phyloP scores from a whole-genome alignment of 2,329 filamentous ascomycete species.

The Diplodia sapinea region DNA sequence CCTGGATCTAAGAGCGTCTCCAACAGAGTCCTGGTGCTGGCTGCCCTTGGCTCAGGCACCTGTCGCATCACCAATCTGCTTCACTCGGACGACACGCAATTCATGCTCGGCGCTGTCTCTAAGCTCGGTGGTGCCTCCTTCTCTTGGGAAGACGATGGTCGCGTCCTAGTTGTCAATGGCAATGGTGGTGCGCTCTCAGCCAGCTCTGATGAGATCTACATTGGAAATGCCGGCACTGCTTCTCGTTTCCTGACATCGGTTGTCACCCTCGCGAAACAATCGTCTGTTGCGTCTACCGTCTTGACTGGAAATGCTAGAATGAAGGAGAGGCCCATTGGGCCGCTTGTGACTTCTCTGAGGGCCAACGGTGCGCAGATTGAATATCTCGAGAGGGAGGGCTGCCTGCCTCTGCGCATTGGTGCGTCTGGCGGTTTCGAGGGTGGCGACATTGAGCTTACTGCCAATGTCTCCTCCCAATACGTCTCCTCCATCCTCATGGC shows the following conservation, averaged over 20 bases:
- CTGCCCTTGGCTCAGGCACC: constrained; percentile 82
- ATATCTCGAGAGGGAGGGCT: constrained; percentile 82
- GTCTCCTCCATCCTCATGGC: constrained; percentile 97
- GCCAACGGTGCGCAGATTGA: constrained; percentile 86
- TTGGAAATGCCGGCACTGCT: constrained; percentile 95
- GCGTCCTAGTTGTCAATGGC: constrained; percentile 84
- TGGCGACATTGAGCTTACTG: constrained; percentile 87
- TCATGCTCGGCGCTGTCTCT: constrained; percentile 91
- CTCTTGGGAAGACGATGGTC: constrained; percentile 93
- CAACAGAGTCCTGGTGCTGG: constrained; percentile 91
- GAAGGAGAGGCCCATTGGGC: constrained; percentile 93
- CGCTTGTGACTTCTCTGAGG: constrained; percentile 86
- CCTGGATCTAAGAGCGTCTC: constrained; percentile 98
- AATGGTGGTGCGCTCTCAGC: constrained; percentile 86
- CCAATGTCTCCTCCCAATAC: constrained; percentile 98
- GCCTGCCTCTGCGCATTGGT: constrained; percentile 81
- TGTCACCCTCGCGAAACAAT: constrained; percentile 77
- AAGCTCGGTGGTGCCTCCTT: constrained; percentile 86
- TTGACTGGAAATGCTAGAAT: constrained; percentile 94
- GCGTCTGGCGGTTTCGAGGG: constrained; percentile 66
- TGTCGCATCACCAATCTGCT: constrained; percentile 91
- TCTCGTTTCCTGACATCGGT: constrained; percentile 95
- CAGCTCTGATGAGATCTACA: constrained; percentile 77
- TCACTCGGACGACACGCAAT: constrained; percentile 95
- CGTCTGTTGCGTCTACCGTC: constrained; percentile 69